phyloP scores from a whole-genome alignment of 23 red algal genomes.

The Cyanidioschyzon merolae region DNA sequence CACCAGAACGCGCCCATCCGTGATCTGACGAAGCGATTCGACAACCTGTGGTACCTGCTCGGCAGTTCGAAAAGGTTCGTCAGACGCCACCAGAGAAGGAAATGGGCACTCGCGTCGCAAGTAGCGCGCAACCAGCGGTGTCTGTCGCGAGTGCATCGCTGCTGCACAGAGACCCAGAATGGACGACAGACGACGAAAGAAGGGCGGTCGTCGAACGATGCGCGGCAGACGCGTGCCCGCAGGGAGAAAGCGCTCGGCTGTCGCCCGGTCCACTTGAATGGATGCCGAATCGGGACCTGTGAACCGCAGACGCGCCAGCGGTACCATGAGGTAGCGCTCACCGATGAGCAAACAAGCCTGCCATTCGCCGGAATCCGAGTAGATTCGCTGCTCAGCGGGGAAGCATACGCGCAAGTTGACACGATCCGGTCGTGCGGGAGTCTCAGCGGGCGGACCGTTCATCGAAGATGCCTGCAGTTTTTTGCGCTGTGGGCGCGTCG shows the following conservation, averaged over 20 bases:
- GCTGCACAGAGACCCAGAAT: not conserved
- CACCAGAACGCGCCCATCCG: constrained; percentile 30
- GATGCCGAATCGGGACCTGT: not conserved
- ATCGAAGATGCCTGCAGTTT: not conserved
- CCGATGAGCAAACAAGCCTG: not conserved
- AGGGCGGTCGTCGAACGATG: not conserved
- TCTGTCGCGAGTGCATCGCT: not conserved
- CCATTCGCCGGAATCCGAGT: not conserved
- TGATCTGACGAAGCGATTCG: not conserved
- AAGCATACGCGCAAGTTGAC: not conserved
- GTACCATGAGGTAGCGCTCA: not conserved
- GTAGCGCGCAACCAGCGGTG: not conserved
- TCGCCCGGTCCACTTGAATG: not conserved
- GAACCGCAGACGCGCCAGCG: not conserved
- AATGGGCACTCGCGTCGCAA: not conserved
- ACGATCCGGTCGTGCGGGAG: not conserved
- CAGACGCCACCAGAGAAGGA: not conserved
- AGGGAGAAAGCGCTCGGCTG: not conserved
- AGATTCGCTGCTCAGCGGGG: not conserved
- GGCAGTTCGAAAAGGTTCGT: not conserved
- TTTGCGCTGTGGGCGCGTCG: not conserved
- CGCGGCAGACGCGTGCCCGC: not conserved
- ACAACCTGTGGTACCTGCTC: not conserved
- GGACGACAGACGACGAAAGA: not conserved
- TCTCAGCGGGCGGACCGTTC: not conserved